These are phyloP conservation scores for Zymoseptoria passerinii DNA, from an alignment of 2,329 filamentous ascomycete genomes.

Conservation along the genomic window DNA sequence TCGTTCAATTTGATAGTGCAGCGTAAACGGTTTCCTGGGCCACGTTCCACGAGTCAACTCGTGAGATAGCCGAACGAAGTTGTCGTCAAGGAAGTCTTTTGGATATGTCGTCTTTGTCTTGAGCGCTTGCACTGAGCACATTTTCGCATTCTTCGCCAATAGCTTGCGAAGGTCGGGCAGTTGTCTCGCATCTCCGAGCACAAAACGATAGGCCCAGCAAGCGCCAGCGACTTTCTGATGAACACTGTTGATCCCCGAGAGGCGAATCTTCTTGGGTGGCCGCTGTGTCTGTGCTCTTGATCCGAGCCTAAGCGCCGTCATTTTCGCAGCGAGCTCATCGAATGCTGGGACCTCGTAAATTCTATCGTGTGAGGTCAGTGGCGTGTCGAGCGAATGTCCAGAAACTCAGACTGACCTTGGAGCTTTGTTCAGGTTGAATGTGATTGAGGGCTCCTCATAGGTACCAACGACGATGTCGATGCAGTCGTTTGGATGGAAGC, in stretches of 20 bases:
- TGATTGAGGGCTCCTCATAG: conserved; percentile 27
- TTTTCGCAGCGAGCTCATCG: background rate
- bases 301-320: conserved; percentile 10
- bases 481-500: conserved; percentile 31
- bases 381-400: background rate
- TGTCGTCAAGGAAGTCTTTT: conserved; percentile 5
- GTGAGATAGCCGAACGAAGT: conserved; percentile 27
- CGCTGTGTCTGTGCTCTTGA: conserved; percentile 4
- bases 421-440: conserved; percentile 31
- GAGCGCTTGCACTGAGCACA: conserved; percentile 27
- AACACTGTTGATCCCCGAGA: conserved; percentile 30
- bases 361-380: background rate
- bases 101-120: conserved; percentile 14
- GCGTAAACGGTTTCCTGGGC: conserved; percentile 40
- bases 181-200: conserved; percentile 11
- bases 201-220: conserved; percentile 45
- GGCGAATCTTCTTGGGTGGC: conserved; percentile 22
- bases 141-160: conserved; percentile 20
- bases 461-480: conserved; percentile 31
- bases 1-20: conserved; percentile 56
- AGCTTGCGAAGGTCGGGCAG: conserved; percentile 19
- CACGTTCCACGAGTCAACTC: conserved; percentile 26
- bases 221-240: conserved; percentile 36
- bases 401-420: conserved; percentile 24
- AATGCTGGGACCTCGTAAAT: conserved; percentile 26